These are phyloP conservation scores for Colletotrichum theobromicola DNA, from an alignment of 2,329 filamentous ascomycete genomes.

Conservation along the genomic window DNA sequence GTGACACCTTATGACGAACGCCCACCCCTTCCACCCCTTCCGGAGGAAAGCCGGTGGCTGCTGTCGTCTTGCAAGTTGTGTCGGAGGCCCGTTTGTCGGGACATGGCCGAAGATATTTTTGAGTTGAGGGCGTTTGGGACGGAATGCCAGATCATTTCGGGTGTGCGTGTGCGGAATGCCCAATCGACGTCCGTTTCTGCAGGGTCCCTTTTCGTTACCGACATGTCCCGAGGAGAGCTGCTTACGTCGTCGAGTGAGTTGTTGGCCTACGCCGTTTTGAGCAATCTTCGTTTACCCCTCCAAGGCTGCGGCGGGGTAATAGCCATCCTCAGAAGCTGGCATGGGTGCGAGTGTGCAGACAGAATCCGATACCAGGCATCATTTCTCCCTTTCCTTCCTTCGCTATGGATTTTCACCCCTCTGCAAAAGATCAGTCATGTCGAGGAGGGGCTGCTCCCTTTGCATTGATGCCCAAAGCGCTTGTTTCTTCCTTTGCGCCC, in stretches of 20 bases:
- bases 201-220: not conserved
- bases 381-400: not conserved
- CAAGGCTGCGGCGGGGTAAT: not conserved
- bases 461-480: constrained; percentile 9
- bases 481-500: not conserved
- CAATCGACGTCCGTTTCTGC: not conserved
- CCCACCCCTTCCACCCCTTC: not conserved
- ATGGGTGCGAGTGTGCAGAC: not conserved
- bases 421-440: not conserved
- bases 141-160: not conserved
- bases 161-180: not conserved
- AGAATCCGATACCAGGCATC: not conserved
- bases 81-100: not conserved
- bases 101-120: not conserved
- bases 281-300: not conserved
- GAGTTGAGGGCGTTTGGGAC: not conserved
- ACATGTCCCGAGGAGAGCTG: not conserved
- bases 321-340: not conserved
- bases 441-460: not conserved
- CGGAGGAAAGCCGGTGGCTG: not conserved
- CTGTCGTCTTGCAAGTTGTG: not conserved
- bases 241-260: not conserved
- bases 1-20: not conserved
- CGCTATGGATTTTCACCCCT: not conserved
- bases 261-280: not conserved